Percentiles rank a stretch among this genome's conserved stretches.
phyloP scores from a whole-genome alignment of 2,329 filamentous ascomycete species.

The Herpotrichia juniperi region DNA sequence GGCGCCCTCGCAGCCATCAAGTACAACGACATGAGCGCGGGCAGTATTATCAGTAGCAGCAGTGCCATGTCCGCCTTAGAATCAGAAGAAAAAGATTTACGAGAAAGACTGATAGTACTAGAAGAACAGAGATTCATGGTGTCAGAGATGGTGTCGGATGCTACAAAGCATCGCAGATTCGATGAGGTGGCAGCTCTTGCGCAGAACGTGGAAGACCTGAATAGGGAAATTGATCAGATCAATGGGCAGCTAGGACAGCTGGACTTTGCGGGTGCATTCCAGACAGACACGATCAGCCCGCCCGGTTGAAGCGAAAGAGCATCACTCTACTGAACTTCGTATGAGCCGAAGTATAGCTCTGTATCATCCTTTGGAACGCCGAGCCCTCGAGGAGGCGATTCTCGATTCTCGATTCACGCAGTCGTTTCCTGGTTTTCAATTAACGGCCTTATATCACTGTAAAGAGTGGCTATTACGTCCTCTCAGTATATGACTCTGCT shows the following conservation, averaged over 20 bases:
- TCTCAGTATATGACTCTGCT: too few species aligned
- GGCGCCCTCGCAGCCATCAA: constrained; percentile 65
- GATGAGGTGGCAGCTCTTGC: constrained; percentile 84
- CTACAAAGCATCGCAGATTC: constrained; percentile 77
- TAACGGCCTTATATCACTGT: too few species aligned
- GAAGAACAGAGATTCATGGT: constrained; percentile 94
- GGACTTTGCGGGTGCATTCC: constrained; percentile 64
- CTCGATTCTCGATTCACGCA: too few species aligned
- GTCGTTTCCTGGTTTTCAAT: too few species aligned
- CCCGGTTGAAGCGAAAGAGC: background rate
- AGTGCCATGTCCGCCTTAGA: constrained; percentile 72
- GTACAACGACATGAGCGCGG: constrained; percentile 59
- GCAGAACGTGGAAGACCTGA: constrained; percentile 81
- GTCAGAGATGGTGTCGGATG: constrained; percentile 79
- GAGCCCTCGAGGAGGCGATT: too few species aligned
- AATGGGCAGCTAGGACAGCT: constrained; percentile 69
- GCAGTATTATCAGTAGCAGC: constrained; percentile 61
- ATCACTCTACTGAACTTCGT: background rate
- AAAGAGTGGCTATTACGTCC: too few species aligned
- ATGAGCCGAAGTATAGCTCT: background rate
- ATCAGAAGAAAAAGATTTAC: constrained; percentile 80
- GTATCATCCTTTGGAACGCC: background rate
- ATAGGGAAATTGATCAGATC: constrained; percentile 74
- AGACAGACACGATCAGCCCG: constrained; percentile 31
- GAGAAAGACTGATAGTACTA: constrained; percentile 80